phyloP scores from a whole-genome alignment of 306 rosid species.

The Elaeagnus macrophylla region DNA sequence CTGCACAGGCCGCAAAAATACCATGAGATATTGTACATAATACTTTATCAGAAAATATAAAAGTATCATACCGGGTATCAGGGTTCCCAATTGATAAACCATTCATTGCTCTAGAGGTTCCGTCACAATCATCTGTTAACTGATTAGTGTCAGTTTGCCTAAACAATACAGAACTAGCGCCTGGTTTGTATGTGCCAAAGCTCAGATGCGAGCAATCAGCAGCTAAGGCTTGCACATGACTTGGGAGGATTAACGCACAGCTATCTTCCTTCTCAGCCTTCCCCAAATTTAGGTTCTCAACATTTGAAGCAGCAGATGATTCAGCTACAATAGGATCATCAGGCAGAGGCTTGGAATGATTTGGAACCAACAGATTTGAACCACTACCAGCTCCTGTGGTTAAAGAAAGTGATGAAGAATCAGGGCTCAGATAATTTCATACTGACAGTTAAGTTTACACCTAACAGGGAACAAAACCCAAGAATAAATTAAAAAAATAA shows the following conservation, averaged over 20 bases:
- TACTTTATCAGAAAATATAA: conserved; percentile 14
- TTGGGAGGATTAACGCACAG: conserved; percentile 42
- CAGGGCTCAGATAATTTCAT: not conserved
- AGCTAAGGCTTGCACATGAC: conserved; percentile 42
- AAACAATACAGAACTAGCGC: conserved; percentile 33
- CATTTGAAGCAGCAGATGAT: conserved; percentile 32
- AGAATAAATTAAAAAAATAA: no score
- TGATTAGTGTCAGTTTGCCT: conserved; percentile 18
- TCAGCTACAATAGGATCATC: conserved; percentile 24
- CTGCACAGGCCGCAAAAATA: conserved; percentile 15
- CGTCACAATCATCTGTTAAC: conserved; percentile 32
- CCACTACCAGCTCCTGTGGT: conserved; percentile 12
- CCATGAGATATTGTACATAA: conserved; percentile 18
- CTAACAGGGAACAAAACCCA: not conserved
- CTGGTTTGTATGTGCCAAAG: conserved; percentile 51
- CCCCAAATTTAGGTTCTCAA: conserved; percentile 31
- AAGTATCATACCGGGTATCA: conserved; percentile 32
- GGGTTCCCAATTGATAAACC: conserved; percentile 23
- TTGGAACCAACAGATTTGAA: conserved; percentile 11
- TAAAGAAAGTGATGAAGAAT: not conserved
- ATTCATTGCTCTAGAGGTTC: conserved; percentile 25
- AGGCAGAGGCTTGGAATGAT: conserved; percentile 17
- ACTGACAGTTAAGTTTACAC: not conserved
- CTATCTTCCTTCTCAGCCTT: conserved; percentile 27
- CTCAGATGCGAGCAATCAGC: conserved; percentile 66